phyloP scores from a whole-genome alignment of 805 yeast genomes.

The Jamesozyma piceae region DNA sequence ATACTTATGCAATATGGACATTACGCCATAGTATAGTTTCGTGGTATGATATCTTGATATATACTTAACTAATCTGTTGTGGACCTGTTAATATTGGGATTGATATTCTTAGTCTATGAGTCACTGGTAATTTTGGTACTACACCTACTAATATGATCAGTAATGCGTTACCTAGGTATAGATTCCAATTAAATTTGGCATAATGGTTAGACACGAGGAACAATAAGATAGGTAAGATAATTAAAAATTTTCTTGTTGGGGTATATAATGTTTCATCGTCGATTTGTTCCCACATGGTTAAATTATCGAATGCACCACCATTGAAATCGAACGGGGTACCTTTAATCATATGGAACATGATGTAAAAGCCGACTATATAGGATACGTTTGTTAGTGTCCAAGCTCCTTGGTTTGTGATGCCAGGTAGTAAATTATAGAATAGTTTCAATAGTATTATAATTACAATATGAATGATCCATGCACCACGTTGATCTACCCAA shows the following conservation, averaged over 20 bases:
- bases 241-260: slow-evolving; percentile 86
- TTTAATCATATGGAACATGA: slow-evolving; percentile 93
- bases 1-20: too few relatives aligned
- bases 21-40: too few relatives aligned
- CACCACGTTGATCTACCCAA: slow-evolving; percentile 95
- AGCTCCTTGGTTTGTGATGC: slow-evolving; percentile 70
- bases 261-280: slow-evolving; percentile 95
- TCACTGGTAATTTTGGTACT: slow-evolving; percentile 79
- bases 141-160: slow-evolving; percentile 79
- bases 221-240: slow-evolving; percentile 85
- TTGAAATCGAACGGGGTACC: slow-evolving; percentile 97
- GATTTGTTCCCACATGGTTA: slow-evolving; percentile 97
- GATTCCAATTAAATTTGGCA: slow-evolving; percentile 69
- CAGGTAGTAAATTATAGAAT: slow-evolving; percentile 70
- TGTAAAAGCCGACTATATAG: slow-evolving; percentile 82
- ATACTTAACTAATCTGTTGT: slow-evolving; percentile 27
- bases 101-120: slow-evolving; percentile 67
- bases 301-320: slow-evolving; percentile 88
- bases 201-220: slow-evolving; percentile 86
- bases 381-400: slow-evolving; percentile 93
- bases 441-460: slow-evolving; percentile 65
- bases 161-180: slow-evolving; percentile 64
- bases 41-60: too few relatives aligned
- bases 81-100: slow-evolving; percentile 40
- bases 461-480: slow-evolving; percentile 89